Conservation (phyloP, 805 yeast species). For the Hanseniaspora lachancei region DNA sequence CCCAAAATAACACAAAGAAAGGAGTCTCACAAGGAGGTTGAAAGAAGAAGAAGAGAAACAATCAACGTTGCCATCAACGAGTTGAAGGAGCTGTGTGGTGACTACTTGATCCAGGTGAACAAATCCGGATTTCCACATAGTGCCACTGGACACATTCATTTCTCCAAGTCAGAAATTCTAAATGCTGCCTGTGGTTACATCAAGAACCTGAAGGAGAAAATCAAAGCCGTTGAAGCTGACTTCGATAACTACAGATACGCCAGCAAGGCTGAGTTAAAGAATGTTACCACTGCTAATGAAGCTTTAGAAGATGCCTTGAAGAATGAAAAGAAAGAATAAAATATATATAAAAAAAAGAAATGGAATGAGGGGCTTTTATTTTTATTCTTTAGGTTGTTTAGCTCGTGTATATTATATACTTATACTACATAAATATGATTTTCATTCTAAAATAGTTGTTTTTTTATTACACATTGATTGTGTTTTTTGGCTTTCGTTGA, state of each 20-base stretch:
- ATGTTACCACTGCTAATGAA: conserved; percentile 5
- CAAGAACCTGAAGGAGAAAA: conserved; percentile 68
- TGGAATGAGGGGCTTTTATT: neutral
- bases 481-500: neutral
- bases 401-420: too few relatives aligned
- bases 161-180: conserved; percentile 77
- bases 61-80: conserved; percentile 79
- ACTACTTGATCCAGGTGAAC: conserved; percentile 36
- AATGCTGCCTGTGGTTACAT: conserved; percentile 84
- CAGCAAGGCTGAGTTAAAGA: conserved; percentile 6
- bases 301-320: conserved; percentile 10
- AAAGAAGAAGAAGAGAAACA: conserved; percentile 78
- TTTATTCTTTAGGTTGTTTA: neutral
- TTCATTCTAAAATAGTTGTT: too few relatives aligned
- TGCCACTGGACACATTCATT: conserved; percentile 25
- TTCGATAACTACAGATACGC: conserved; percentile 8
- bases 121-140: neutral
- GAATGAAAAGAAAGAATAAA: conserved; percentile 7
- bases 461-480: neutral
- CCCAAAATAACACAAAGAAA: conserved; percentile 39
- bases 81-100: conserved; percentile 64
- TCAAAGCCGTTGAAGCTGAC: conserved; percentile 6
- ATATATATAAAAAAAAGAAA: neutral
- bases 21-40: conserved; percentile 91
- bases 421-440: too few relatives aligned